Conservation (phyloP, 2,329 filamentous ascomycete genomes). For the Biscogniauxia marginata region DNA sequence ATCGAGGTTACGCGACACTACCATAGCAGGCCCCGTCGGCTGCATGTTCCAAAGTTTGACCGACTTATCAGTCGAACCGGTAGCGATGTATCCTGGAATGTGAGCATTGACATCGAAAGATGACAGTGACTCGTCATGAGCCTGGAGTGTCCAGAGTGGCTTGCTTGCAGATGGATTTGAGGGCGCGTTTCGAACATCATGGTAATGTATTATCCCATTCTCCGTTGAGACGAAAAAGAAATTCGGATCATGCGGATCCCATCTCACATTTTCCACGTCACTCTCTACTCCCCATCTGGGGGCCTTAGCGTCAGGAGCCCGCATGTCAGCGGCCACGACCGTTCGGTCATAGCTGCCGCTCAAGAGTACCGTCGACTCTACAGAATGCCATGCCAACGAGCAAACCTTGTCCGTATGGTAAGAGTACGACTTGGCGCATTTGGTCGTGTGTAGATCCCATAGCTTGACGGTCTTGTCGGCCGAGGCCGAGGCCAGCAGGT, state of each 20-base stretch:
- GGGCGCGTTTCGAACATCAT: slow-evolving; percentile 78
- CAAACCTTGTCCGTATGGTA: slow-evolving; percentile 98
- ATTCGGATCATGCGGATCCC: slow-evolving; percentile 91
- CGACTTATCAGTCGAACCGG: slow-evolving; percentile 88
- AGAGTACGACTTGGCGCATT: slow-evolving; percentile 91
- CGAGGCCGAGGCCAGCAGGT: slow-evolving; percentile 89
- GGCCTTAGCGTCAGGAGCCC: slow-evolving; percentile 77
- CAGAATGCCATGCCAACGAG: slow-evolving; percentile 88
- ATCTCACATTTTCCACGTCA: slow-evolving; percentile 88
- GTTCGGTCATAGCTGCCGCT: slow-evolving; percentile 95
- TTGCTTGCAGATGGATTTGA: slow-evolving; percentile 72
- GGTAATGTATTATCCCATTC: slow-evolving; percentile 85
- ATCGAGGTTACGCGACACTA: slow-evolving; percentile 86
- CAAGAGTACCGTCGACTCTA: slow-evolving; percentile 82
- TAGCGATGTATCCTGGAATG: slow-evolving; percentile 90
- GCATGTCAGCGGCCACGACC: slow-evolving; percentile 93
- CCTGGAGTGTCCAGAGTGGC: slow-evolving; percentile 90
- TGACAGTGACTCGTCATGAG: slow-evolving; percentile 88
- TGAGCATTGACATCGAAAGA: slow-evolving; percentile 88
- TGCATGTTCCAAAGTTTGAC: slow-evolving; percentile 97
- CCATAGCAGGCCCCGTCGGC: slow-evolving; percentile 78
- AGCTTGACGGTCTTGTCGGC: slow-evolving; percentile 97
- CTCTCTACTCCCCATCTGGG: slow-evolving; percentile 92
- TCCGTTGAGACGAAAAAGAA: slow-evolving; percentile 96
- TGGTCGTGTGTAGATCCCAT: slow-evolving; percentile 91